phyloP scores from a whole-genome alignment of 768 basidiomycete genomes.

The Roridomyces roridus region DNA sequence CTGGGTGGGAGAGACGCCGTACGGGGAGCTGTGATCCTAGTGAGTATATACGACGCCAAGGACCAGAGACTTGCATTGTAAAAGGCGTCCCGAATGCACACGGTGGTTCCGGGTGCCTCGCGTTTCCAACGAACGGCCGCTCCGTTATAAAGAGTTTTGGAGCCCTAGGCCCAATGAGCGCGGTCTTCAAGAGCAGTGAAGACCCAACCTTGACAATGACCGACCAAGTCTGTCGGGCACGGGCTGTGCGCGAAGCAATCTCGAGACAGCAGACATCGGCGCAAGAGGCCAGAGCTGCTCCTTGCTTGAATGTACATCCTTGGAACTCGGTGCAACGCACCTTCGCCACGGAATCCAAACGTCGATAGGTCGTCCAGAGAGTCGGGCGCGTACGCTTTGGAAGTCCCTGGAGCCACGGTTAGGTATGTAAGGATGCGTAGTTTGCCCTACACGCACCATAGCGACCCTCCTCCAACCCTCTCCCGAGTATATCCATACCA shows the following conservation, averaged over 20 bases:
- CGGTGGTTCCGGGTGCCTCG: slow-evolving; percentile 77
- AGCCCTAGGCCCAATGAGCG: slow-evolving; percentile 51
- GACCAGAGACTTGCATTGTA: slow-evolving; percentile 66
- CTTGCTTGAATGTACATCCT: neutral
- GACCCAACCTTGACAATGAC: slow-evolving; percentile 76
- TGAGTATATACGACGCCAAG: slow-evolving; percentile 11
- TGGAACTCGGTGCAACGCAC: slow-evolving; percentile 42
- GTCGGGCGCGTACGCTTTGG: slow-evolving; percentile 65
- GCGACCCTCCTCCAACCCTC: slow-evolving; percentile 57
- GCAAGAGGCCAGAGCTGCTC: slow-evolving; percentile 80
- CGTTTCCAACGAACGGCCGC: slow-evolving; percentile 78
- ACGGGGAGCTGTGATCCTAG: slow-evolving; percentile 68
- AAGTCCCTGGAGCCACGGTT: slow-evolving; percentile 57
- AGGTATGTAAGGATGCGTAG: neutral
- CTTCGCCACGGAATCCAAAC: slow-evolving; percentile 96
- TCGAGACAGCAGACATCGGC: slow-evolving; percentile 83
- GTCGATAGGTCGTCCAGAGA: slow-evolving; percentile 60
- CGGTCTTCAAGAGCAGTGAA: neutral
- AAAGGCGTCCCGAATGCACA: slow-evolving; percentile 88
- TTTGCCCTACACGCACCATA: slow-evolving; percentile 62
- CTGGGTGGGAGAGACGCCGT: slow-evolving; percentile 74
- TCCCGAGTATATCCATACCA: slow-evolving; percentile 60
- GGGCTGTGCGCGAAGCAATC: slow-evolving; percentile 76
- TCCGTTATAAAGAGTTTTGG: slow-evolving; percentile 71
- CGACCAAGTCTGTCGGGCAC: slow-evolving; percentile 72